Base-by-base conservation (phyloP, 306 rosid genomes). In the Vigna hirtella region DNA sequence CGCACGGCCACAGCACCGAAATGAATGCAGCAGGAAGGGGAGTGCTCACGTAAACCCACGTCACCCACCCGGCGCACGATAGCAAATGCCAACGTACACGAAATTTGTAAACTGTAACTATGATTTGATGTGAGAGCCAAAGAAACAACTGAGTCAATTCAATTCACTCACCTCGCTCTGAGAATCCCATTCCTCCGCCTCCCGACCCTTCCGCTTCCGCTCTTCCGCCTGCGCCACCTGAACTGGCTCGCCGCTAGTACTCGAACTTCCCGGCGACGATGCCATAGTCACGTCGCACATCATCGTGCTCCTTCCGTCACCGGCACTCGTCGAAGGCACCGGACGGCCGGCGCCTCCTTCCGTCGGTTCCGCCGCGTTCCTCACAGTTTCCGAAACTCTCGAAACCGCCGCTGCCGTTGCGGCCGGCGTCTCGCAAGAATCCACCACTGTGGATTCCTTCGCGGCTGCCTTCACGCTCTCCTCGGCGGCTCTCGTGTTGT, bases 131-230 rank as follows among this genome's bases (percentile, higher is more conserved):
- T 9, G 59, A 47, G 30, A n/a, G 20, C 40, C 30, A 62, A 72
- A 22, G 16, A 38, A 17, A 51, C 16, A 11, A 3, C 4, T 3
- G 74, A 83, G 64, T 66, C 36, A 51, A 78, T 13, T 51, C 18
- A 51, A 57, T 52, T 78, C 77, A 82, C 91, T 85, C 45, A 93
- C 98, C 97, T 86, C 89, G 91, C 90, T 85, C 26, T 66, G 90
- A 83, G 79, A 79, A 55, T 89, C 92, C 66, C 74, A 63, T 22
- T 86, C 96, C 45, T 86, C 93, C 3, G 47, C 30, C 59, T 84
- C 94, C 45, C 82, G 76, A 0, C 86, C 87, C 71, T 94, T 91
- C 49, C 94, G 82, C 85, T 91, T 91, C 84, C 93, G 87, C 20
- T 87, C 88, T 61, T 79, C 83, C 78, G 67, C 70, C 61, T 64